phyloP scores from a whole-genome alignment of 441 rosid genomes.

The Gossypium aridum region DNA sequence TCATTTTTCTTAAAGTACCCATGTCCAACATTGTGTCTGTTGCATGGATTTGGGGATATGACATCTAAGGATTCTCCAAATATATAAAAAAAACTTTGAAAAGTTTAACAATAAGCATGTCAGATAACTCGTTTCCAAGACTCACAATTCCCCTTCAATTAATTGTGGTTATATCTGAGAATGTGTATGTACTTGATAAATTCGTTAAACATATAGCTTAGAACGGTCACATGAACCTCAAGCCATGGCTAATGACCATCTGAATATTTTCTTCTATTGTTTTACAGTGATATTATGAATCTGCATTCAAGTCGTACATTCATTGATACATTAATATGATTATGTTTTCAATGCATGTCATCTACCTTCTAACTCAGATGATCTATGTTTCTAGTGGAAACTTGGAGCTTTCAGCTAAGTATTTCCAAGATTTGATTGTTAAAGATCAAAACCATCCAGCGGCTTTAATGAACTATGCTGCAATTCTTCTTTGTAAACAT shows the following conservation, averaged over 20 bases:
- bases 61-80: too few relatives aligned
- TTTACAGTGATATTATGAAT: neutral
- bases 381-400: constrained; percentile 52
- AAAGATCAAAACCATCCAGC: constrained; percentile 93
- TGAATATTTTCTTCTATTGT: neutral
- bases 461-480: constrained; percentile 75
- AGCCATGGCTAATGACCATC: neutral
- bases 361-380: constrained; percentile 2
- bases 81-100: too few relatives aligned
- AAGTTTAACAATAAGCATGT: too few relatives aligned
- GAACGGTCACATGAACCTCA: neutral
- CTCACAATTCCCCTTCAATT: neutral
- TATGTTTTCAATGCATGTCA: neutral
- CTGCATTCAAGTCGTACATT: neutral
- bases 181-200: neutral
- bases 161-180: neutral
- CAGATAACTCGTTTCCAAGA: neutral
- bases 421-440: constrained; percentile 76
- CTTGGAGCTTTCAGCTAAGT: constrained; percentile 73
- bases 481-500: constrained; percentile 65
- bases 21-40: too few relatives aligned
- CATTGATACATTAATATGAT: neutral
- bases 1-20: too few relatives aligned
- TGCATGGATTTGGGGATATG: too few relatives aligned
- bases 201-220: neutral